Base-by-base conservation (phyloP, 768 basidiomycete species). In the Artomyces pyxidatus region DNA sequence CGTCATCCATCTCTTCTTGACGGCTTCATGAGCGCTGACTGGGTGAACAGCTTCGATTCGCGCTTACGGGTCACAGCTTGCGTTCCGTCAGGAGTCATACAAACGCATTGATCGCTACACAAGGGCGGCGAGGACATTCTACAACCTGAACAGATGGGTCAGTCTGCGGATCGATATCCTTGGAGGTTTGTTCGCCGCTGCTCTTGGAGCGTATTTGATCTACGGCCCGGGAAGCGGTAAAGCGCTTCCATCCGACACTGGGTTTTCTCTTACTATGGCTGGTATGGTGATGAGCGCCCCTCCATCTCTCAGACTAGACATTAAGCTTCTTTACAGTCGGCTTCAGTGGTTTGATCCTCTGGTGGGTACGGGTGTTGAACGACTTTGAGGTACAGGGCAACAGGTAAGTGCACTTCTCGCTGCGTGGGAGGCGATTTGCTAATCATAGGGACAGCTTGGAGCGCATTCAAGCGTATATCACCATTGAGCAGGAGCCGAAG, bases 291-390 rank as follows among this genome's bases (percentile, higher is more conserved):
- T 8, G 30, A 28, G 11, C 59, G 56, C 3, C 3, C 22, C n/a
- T 8, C 9, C 14, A 8, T 17, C 10, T 27, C 14, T 26, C 6
- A 12, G 26, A 32, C 10, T 26, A 8, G n/a, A 9, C 25, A 42
- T 47, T 6, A 46, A 30, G 53, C 14, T 26, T 12, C 17, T 23
- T n/a, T 12, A 6, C 21, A 69, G 75, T 82, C 21, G 71, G 68
- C 3, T 83, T 85, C 60, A 78, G 76, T 46, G 61, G 66, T 14
- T 59, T 75, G 63, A 78, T 85, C 37, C 59, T 85, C 35, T 74
- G 66, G 63, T 72, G 71, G 70, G 63, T 77, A 10, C 59, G 73
- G n/a, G 52, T 62, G 10, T 45, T 69, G 38, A 77, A 78, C 54
- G 61, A 66, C 14, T 65, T 76, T 23, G 72, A 77, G 54, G 68